Conservation (phyloP, 257 asterid species). For the Solanum megistacrolobum region DNA sequence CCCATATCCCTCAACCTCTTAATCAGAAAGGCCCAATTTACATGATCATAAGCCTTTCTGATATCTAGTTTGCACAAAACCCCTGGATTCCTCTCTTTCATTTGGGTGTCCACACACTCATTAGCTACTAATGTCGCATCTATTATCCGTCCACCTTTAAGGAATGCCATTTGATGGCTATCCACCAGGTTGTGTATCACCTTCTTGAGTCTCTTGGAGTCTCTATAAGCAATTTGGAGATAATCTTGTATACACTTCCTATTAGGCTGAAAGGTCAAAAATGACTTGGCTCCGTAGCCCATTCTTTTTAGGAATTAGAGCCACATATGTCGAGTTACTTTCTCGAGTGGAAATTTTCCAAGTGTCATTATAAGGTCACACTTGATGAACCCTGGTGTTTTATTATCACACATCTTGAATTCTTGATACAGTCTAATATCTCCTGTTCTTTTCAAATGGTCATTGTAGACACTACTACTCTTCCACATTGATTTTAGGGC, state of each 20-base stretch:
- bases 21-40: not conserved
- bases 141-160: not conserved
- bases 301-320: not conserved
- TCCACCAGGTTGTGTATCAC: not conserved
- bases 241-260: not conserved
- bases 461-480: not conserved
- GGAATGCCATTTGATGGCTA: not conserved
- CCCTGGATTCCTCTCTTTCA: not conserved
- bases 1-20: not conserved
- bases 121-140: not conserved
- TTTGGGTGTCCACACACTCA: not conserved
- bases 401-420: not conserved
- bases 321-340: not conserved
- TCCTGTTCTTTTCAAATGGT: not conserved
- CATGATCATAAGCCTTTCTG: not conserved
- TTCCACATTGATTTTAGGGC: not conserved
- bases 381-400: not conserved
- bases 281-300: not conserved
- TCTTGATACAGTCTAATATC: not conserved
- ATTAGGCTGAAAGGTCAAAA: not conserved
- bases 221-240: not conserved
- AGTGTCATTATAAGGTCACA: not conserved
- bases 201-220: not conserved
- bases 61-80: not conserved
- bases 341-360: not conserved